Conservation (phyloP, 441 rosid genomes). For the Mallotus japonicus region DNA sequence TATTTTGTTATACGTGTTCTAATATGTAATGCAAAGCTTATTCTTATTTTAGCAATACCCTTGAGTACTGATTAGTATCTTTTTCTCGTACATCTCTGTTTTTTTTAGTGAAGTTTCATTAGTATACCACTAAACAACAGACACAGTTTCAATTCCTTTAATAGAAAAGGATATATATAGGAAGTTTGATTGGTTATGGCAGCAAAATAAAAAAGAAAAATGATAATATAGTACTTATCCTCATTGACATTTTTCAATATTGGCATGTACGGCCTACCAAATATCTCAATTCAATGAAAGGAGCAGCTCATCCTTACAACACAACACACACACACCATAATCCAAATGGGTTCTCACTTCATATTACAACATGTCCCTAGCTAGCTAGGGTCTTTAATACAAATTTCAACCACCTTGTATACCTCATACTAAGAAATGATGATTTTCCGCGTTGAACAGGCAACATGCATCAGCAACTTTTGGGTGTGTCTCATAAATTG, state of each 20-base stretch:
- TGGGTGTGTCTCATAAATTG: constrained; percentile 24
- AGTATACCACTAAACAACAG: too few species aligned
- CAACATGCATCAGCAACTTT: constrained; percentile 9
- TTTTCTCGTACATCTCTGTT: too few species aligned
- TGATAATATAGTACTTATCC: not conserved
- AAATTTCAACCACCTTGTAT: not conserved
- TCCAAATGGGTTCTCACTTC: constrained; percentile 2
- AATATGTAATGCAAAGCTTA: too few species aligned
- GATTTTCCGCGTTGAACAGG: constrained; percentile 26
- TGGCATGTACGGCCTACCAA: not conserved
- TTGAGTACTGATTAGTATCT: too few species aligned
- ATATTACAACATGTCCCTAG: not conserved
- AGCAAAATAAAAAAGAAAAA: not conserved
- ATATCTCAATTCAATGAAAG: not conserved
- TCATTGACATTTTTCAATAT: not conserved
- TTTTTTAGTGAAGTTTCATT: too few species aligned
- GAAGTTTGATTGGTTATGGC: too few species aligned
- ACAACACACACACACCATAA: not conserved
- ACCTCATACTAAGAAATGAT: not conserved
- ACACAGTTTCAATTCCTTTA: too few species aligned
- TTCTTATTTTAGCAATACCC: too few species aligned
- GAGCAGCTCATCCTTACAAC: not conserved
- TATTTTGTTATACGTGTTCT: too few species aligned
- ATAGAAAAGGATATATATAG: too few species aligned
- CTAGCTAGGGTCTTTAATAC: too few species aligned